A percentile compares a stretch with the other conserved stretches of the same genome.
Conservation (phyloP, 257 asterid species). For the Ilex aquifolium region DNA sequence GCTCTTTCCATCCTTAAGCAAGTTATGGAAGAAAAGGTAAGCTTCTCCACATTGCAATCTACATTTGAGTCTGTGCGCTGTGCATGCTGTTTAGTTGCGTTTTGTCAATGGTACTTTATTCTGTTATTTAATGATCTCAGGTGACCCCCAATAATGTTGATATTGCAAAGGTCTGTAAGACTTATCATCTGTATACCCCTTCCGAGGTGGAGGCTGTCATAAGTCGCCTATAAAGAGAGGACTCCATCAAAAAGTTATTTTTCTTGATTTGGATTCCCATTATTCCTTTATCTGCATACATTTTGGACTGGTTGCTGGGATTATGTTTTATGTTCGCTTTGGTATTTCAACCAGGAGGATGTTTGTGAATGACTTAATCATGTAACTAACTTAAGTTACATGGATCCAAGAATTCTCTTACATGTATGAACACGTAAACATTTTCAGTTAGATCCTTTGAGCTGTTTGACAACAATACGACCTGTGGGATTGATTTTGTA, state of each 20-base stretch:
- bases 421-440: too few relatives aligned
- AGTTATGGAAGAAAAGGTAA: constrained; percentile 92
- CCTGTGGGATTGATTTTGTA: too few relatives aligned
- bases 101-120: neutral
- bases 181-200: constrained; percentile 80
- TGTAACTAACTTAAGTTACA: too few relatives aligned
- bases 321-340: too few relatives aligned
- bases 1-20: constrained; percentile 83
- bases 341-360: too few relatives aligned
- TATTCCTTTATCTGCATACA: too few relatives aligned
- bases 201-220: constrained; percentile 84
- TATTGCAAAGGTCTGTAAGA: constrained; percentile 80
- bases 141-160: constrained; percentile 92
- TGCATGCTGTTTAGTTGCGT: neutral
- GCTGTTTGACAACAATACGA: too few relatives aligned
- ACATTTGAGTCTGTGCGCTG: neutral
- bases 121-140: constrained; percentile 25
- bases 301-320: too few relatives aligned
- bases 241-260: constrained; percentile 3
- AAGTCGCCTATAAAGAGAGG: constrained; percentile 47
- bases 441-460: too few relatives aligned
- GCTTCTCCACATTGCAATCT: neutral
- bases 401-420: too few relatives aligned
- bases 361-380: too few relatives aligned
- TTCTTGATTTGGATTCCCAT: too few relatives aligned